Evolutionary conservation across 805 yeast species (phyloP).

Genomic region (Starmerella khaoyaiensis): DNA sequence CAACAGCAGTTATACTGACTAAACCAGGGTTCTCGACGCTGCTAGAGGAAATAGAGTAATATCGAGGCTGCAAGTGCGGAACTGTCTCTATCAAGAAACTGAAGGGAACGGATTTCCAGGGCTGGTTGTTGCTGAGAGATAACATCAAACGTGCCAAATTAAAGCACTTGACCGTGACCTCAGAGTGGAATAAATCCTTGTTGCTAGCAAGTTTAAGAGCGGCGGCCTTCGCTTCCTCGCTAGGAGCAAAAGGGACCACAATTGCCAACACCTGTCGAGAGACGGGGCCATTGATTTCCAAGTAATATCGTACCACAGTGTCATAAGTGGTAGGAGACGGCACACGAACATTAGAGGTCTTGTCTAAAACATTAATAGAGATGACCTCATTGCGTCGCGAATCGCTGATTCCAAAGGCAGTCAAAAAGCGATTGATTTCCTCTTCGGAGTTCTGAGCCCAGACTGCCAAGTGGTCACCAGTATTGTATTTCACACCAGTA

Average conservation of each 20-base stretch:
- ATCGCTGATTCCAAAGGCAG: slow-evolving; percentile 45
- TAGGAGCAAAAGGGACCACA: slow-evolving; percentile 73
- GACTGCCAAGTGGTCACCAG: slow-evolving; percentile 92
- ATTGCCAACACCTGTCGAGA: slow-evolving; percentile 74
- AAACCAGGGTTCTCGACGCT: slow-evolving; percentile 60
- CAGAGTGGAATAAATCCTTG: slow-evolving; percentile 52
- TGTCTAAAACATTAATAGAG: slow-evolving; percentile 53
- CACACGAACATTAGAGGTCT: slow-evolving; percentile 33
- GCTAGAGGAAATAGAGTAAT: slow-evolving; percentile 90
- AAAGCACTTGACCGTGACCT: slow-evolving; percentile 46
- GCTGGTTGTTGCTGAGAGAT: slow-evolving; percentile 43
- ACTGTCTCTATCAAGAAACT: slow-evolving; percentile 70
- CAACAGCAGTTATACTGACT: slow-evolving; percentile 82
- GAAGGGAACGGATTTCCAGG: slow-evolving; percentile 76
- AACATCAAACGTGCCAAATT: slow-evolving; percentile 68
- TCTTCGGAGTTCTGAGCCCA: slow-evolving; percentile 86
- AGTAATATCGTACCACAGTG: slow-evolving; percentile 68
- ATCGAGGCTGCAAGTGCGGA: slow-evolving; percentile 80
- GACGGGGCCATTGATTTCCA: slow-evolving; percentile 85
- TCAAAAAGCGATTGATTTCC: slow-evolving; percentile 52
- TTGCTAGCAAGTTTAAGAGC: slow-evolving; percentile 46
- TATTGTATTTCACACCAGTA: slow-evolving; percentile 62
- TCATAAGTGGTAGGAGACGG: slow-evolving; percentile 69
- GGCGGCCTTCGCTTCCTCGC: slow-evolving; percentile 38
- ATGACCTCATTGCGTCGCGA: slow-evolving; percentile 41